Conservation (phyloP, 2,329 filamentous ascomycete species). For the Scytalidium sp. region DNA sequence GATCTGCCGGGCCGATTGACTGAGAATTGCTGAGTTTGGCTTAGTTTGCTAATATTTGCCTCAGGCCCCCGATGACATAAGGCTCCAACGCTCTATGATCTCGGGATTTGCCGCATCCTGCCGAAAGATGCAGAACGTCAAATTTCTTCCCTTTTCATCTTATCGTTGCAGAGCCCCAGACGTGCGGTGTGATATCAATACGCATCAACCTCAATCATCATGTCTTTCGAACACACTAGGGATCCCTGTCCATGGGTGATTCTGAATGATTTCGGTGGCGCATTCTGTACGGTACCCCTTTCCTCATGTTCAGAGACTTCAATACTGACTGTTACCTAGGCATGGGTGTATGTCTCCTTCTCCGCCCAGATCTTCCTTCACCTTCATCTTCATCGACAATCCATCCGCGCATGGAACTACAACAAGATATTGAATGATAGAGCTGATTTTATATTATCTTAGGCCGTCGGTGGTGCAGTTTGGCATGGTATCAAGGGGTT, state of each 20-base stretch:
- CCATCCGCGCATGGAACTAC: background rate
- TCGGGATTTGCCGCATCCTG: too few relatives aligned
- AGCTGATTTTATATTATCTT: conserved; percentile 1
- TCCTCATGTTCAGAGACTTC: conserved; percentile 4
- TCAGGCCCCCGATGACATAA: too few relatives aligned
- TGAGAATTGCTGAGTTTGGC: too few relatives aligned
- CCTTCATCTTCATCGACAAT: background rate
- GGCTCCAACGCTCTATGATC: too few relatives aligned
- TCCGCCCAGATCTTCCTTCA: background rate
- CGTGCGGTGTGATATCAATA: too few relatives aligned
- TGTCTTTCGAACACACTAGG: conserved; percentile 95
- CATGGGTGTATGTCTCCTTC: background rate
- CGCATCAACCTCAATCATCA: too few relatives aligned
- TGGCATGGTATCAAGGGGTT: conserved; percentile 98
- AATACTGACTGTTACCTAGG: background rate
- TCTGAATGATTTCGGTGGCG: conserved; percentile 95
- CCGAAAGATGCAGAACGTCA: too few relatives aligned
- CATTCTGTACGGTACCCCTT: conserved; percentile 74
- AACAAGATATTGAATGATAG: too few relatives aligned
- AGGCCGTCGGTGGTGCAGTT: conserved; percentile 77
- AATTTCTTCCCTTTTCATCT: too few relatives aligned
- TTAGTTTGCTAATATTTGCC: too few relatives aligned
- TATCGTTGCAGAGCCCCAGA: too few relatives aligned
- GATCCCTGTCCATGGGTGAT: conserved; percentile 97
- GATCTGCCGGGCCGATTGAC: too few relatives aligned